These are phyloP conservation scores for Centrapalus pauciflorus DNA, from an alignment of 129 eudicot species.

Conservation along the genomic window DNA sequence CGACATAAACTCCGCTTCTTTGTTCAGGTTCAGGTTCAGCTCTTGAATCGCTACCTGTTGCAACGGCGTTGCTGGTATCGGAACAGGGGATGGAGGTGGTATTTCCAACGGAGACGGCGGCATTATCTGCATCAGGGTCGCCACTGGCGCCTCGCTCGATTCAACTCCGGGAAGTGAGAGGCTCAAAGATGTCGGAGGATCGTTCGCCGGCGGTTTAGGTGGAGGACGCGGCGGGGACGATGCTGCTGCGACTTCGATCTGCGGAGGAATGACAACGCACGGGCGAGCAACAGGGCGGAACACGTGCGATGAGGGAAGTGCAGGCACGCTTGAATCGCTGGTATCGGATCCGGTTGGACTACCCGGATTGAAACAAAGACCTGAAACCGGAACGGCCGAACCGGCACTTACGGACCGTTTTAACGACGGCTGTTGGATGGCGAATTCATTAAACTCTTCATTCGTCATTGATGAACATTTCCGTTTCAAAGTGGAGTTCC, in stretches of 20 bases:
- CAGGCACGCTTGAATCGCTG: conserved; percentile 52
- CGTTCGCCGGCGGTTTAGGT: conserved; percentile 15
- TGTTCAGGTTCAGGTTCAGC: background rate
- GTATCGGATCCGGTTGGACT: conserved; percentile 77
- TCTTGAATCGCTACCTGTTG: conserved; percentile 4
- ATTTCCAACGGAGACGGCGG: conserved; percentile 15
- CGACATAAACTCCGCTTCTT: conserved; percentile 2
- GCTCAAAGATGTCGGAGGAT: conserved; percentile 54
- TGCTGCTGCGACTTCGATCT: conserved; percentile 6
- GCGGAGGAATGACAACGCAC: conserved; percentile 17
- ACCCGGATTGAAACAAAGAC: conserved; percentile 44
- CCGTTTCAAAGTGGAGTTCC: conserved; percentile 83
- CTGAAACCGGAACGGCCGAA: conserved; percentile 49
- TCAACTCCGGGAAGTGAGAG: conserved; percentile 67
- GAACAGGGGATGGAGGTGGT: conserved; percentile 5
- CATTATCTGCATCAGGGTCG: conserved; percentile 15
- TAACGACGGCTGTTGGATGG: conserved; percentile 40
- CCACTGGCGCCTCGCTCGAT: background rate
- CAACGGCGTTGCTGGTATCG: conserved; percentile 19
- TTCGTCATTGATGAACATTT: conserved; percentile 54
- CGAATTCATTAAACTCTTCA: conserved; percentile 47
- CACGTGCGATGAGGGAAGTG: conserved; percentile 28
- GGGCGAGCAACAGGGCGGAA: conserved; percentile 52
- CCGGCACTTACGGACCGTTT: conserved; percentile 80
- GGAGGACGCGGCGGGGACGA: background rate